Conservation (phyloP, 2,329 filamentous ascomycete genomes). For the Talaromyces sp. region DNA sequence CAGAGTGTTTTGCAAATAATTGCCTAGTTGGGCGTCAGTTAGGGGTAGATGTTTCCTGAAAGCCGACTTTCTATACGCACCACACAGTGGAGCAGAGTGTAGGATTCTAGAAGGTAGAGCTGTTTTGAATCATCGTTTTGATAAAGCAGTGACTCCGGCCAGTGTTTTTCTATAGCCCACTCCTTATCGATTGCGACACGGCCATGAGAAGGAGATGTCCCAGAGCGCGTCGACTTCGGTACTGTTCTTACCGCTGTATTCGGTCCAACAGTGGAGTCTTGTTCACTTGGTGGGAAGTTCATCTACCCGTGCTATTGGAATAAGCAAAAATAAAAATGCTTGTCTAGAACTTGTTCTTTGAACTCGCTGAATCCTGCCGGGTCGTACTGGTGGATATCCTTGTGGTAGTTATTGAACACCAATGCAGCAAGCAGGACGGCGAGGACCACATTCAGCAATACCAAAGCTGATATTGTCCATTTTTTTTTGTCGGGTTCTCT, state of each 20-base stretch:
- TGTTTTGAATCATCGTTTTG: background rate
- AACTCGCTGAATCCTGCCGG: background rate
- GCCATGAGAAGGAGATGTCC: background rate
- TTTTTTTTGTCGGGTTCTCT: too few species aligned
- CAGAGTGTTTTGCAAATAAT: background rate
- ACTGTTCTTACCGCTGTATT: background rate
- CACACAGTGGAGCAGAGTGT: background rate
- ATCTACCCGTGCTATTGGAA: background rate
- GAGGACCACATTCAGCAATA: too few species aligned
- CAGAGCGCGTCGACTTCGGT: background rate
- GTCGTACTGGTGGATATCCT: too few species aligned
- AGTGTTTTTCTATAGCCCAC: constrained; percentile 1
- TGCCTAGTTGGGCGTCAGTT: background rate
- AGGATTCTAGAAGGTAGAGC: background rate
- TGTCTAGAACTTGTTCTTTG: background rate
- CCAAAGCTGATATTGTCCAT: too few species aligned
- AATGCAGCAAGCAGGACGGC: too few species aligned
- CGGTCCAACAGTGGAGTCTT: background rate
- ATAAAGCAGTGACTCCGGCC: background rate
- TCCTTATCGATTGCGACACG: background rate
- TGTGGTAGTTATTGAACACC: too few species aligned
- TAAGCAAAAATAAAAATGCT: background rate
- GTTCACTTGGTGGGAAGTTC: background rate
- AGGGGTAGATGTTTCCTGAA: background rate
- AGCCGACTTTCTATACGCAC: background rate